These are phyloP conservation scores for Hanseniaspora thailandica DNA, from an alignment of 805 yeast species.

Conservation along the genomic window DNA sequence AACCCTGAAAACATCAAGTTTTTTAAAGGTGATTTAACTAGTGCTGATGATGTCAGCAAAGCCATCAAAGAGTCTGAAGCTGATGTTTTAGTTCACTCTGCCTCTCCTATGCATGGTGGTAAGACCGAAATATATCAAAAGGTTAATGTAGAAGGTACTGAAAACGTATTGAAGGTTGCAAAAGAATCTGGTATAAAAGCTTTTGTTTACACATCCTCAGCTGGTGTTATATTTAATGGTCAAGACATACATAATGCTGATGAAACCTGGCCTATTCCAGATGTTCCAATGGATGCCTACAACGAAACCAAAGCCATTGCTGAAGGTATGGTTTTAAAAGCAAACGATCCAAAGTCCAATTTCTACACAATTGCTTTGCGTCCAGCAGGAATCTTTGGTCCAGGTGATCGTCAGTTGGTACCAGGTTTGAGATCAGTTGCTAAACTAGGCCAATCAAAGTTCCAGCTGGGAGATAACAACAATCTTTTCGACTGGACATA, in stretches of 20 bases:
- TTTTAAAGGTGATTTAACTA: slow-evolving; percentile 77
- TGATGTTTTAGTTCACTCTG: slow-evolving; percentile 80
- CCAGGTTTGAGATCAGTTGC: slow-evolving; percentile 85
- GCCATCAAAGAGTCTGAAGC: slow-evolving; percentile 55
- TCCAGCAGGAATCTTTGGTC: slow-evolving; percentile 98
- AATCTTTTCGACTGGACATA: slow-evolving; percentile 94
- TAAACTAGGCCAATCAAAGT: slow-evolving; percentile 70
- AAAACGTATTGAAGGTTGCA: slow-evolving; percentile 56
- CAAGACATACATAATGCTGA: slow-evolving; percentile 82
- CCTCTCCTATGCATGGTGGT: slow-evolving; percentile 90
- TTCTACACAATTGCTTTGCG: slow-evolving; percentile 76
- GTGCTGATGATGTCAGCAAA: slow-evolving; percentile 48
- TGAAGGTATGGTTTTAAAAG: slow-evolving; percentile 65
- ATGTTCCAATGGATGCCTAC: slow-evolving; percentile 88
- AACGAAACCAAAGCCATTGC: slow-evolving; percentile 91
- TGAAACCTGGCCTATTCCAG: slow-evolving; percentile 88
- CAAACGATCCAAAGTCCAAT: slow-evolving; percentile 46
- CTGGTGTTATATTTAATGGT: slow-evolving; percentile 97
- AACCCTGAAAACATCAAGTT: slow-evolving; percentile 45
- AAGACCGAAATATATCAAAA: slow-evolving; percentile 71
- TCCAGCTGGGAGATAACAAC: slow-evolving; percentile 88
- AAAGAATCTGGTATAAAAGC: slow-evolving; percentile 42
- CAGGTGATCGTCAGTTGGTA: slow-evolving; percentile 92
- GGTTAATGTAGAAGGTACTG: slow-evolving; percentile 86
- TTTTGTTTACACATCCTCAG: slow-evolving; percentile 88